Evolutionary conservation across 2,329 filamentous ascomycete species (phyloP).

Genomic region (Pezicula carpinea): DNA sequence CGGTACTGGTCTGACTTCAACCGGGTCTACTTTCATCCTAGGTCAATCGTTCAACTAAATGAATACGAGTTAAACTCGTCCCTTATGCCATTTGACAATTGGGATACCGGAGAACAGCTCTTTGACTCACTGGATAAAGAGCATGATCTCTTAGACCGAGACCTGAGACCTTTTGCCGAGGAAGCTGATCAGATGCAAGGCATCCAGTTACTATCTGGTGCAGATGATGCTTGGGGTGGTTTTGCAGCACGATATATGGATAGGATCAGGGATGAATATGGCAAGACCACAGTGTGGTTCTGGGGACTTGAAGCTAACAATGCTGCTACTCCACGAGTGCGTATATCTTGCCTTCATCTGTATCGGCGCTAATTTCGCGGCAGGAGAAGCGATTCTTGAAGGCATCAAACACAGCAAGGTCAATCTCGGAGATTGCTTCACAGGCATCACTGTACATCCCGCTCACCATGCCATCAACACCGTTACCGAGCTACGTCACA

Average conservation of each 20-base stretch:
- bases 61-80: slow-evolving; percentile 81
- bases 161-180: slow-evolving; percentile 82
- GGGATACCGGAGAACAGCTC: slow-evolving; percentile 67
- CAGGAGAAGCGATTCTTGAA: slow-evolving; percentile 60
- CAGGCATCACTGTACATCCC: slow-evolving; percentile 77
- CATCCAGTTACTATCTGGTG: slow-evolving; percentile 68
- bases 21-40: slow-evolving; percentile 85
- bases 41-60: slow-evolving; percentile 78
- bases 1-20: slow-evolving; percentile 97
- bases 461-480: slow-evolving; percentile 56
- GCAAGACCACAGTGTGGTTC: slow-evolving; percentile 80
- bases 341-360: slow-evolving; percentile 12
- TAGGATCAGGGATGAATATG: slow-evolving; percentile 81
- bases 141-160: slow-evolving; percentile 84
- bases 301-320: slow-evolving; percentile 72
- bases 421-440: slow-evolving; percentile 62
- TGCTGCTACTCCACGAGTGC: slow-evolving; percentile 48
- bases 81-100: slow-evolving; percentile 78
- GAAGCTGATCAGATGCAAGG: slow-evolving; percentile 92
- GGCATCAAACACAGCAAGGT: slow-evolving; percentile 69
- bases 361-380: slow-evolving; percentile 9
- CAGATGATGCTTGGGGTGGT: slow-evolving; percentile 79
- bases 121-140: slow-evolving; percentile 71
- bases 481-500: slow-evolving; percentile 51
- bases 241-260: slow-evolving; percentile 72